Evolutionary conservation across 2,329 filamentous ascomycete genomes (phyloP), one percentile per base, ranked within the genome.

Genomic region (Stachybotrys echinatus): DNA sequence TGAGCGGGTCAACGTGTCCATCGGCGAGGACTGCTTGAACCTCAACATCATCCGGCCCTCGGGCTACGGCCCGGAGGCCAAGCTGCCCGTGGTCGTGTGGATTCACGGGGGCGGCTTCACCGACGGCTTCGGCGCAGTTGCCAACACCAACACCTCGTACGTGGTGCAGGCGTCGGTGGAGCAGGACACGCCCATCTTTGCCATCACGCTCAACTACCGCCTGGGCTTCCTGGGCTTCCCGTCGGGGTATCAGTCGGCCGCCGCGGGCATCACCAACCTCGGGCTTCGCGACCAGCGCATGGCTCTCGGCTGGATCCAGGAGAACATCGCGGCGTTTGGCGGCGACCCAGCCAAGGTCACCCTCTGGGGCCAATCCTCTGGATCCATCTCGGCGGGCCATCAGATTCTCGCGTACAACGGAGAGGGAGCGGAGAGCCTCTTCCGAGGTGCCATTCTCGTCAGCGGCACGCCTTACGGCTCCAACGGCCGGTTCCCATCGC

Each of bases 11-110:
- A n/a, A n/a, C n/a, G n/a, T n/a, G n/a, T n/a, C n/a, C n/a, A 52
- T 56, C 45, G 61, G 69, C 12, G 83, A 85, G 57, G 77, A 84
- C 57, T 86, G 83, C 53, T 69, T 86, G 4, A 82, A 79, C 42
- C 65, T 86, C 52, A 86, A 85, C 55, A 72, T 87, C 7, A 68
- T 86, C 22, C 74, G 82, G 4, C 80, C 81, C 0, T 64, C 74
- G 8, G 74, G 75, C 6, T 66, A 73, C 5, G 61, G 68, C 8
- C 53, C 63, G 27, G 56, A 59, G 7, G 61, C 63, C 3, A 70
- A 65, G 12, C 67, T 85, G 3, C 82, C 81, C 0, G 76, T 84
- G 6, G 73, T 71, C 12, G 71, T 83, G 0, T 84, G 81, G 80
- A 81, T 84, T 42, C 76, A 83, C 50, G 74, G 74, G 31, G 65